Evolutionary conservation across 192 early-diverging fungal species (phyloP), one percentile per base, ranked within the genome.

Genomic region (Backusella liffmaniae): DNA sequence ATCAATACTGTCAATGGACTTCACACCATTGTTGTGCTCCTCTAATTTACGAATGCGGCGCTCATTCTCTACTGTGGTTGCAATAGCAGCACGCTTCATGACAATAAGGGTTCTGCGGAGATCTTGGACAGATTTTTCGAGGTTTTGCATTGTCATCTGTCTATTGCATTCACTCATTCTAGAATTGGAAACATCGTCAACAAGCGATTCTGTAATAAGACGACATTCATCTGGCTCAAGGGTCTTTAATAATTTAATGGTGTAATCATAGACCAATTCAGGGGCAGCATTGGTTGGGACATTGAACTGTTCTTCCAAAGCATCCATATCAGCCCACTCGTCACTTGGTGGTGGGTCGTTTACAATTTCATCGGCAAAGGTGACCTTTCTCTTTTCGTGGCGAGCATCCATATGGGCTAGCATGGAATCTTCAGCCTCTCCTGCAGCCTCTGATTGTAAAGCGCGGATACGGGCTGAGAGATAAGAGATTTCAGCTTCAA

Each of bases 1-100:
- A 74, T 79, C 77, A 6, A 79, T 15, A 13, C 42, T 23, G 13
- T 71, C 70, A 39, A 66, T 42, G 51, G 41, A 46, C 5, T 79
- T 66, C 32, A 74, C 32, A 32, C 32, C 21, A 12, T 73, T 36
- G 30, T 32, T 35, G 1, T 56, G 74, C 8, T 34, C 62, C 49
- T 77, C 73, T 42, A 81, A 42, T 37, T 81, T 77, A 29, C 76
- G 72, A 9, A 81, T 77, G 12, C 76, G 76, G 16, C 73, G 80
- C 35, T 81, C 80, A 21, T 77, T 81, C 29, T 81, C 76, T 8
- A 81, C 73, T 0, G 76, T 74, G 3, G 76, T 81, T 4, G 80
- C 79, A 8, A 89, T 86, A 15, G 89, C 89, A 1, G 88, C 89
- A 68, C 84, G 79, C 18, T 86, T 84, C 90, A 91, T 91, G 16